phyloP scores from a whole-genome alignment of 2,329 filamentous ascomycete species.

The Pseudopithomyces maydicus region DNA sequence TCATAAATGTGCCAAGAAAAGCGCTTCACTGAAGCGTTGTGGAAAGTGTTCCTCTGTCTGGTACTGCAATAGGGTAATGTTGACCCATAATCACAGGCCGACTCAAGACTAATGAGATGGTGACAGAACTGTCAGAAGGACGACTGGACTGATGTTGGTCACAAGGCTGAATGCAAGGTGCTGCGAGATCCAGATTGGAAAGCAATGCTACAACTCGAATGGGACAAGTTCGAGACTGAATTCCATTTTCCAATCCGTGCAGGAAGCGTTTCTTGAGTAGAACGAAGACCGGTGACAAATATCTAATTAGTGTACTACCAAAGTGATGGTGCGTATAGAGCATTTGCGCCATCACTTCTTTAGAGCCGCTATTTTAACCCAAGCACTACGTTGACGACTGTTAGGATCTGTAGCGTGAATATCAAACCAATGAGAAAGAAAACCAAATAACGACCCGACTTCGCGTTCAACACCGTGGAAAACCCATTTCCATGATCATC shows the following conservation, averaged over 20 bases:
- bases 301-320: too few relatives aligned
- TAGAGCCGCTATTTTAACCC: too few relatives aligned
- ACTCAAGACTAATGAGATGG: too few relatives aligned
- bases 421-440: background rate
- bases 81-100: too few relatives aligned
- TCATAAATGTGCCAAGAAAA: constrained; percentile 10
- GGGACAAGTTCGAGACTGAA: background rate
- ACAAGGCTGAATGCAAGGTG: background rate
- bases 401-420: background rate
- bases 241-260: background rate
- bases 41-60: constrained; percentile 12
- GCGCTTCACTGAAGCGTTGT: constrained; percentile 10
- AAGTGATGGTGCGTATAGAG: too few relatives aligned
- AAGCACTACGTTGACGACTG: background rate
- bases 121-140: too few relatives aligned
- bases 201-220: background rate
- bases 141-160: background rate
- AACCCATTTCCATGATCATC: background rate
- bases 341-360: too few relatives aligned
- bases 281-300: background rate
- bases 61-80: constrained; percentile 16
- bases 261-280: background rate
- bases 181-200: background rate
- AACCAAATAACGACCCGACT: background rate
- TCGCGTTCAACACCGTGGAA: background rate